phyloP scores from a whole-genome alignment of 805 yeast species.

The Teunomyces tritomae region DNA sequence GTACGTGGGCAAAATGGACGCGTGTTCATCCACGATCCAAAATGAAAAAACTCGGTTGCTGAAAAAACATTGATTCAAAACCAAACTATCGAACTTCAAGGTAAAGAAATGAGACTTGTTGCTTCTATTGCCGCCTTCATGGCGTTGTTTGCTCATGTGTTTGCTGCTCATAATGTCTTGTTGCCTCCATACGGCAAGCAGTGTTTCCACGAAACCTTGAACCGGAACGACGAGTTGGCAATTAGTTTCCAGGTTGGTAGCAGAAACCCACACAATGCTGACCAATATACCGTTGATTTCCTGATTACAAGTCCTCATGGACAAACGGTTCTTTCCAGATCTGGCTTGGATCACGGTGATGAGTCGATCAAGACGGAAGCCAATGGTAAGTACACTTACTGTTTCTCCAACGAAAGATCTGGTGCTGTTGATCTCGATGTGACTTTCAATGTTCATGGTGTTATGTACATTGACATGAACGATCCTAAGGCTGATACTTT shows the following conservation, averaged over 20 bases:
- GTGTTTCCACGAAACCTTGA: constrained; percentile 84
- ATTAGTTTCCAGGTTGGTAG: constrained; percentile 93
- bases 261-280: constrained; percentile 68
- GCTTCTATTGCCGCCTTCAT: constrained; percentile 4
- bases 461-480: constrained; percentile 77
- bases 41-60: not conserved
- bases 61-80: not conserved
- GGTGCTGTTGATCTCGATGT: constrained; percentile 79
- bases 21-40: constrained; percentile 1
- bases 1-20: not conserved
- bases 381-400: constrained; percentile 77
- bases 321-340: constrained; percentile 47
- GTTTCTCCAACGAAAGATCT: constrained; percentile 86
- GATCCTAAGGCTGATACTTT: constrained; percentile 74
- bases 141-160: constrained; percentile 3
- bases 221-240: constrained; percentile 80
- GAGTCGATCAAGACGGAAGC: constrained; percentile 61
- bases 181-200: constrained; percentile 80
- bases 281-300: constrained; percentile 68
- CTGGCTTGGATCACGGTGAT: constrained; percentile 77
- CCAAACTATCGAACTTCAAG: not conserved
- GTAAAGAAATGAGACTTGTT: constrained; percentile 3
- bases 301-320: constrained; percentile 41
- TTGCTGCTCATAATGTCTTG: constrained; percentile 72
- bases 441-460: constrained; percentile 92